Evolutionary conservation across 1,284 basidiomycete genomes (phyloP).

Genomic region (Thelephora terrestris): DNA sequence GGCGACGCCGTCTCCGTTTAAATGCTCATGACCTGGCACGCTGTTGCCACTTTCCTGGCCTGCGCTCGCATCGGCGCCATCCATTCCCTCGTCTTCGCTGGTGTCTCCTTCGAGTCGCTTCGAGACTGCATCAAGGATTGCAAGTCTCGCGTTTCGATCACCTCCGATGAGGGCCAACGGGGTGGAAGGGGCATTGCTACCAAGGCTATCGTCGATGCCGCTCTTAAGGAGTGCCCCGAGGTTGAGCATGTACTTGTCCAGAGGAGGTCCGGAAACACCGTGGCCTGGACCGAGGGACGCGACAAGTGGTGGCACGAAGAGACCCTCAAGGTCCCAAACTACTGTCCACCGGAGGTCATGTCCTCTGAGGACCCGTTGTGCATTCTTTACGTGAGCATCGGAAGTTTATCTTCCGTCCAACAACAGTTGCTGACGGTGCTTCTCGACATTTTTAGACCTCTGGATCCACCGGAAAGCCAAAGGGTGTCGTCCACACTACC

Average conservation of each 20-base stretch:
- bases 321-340: conserved; percentile 73
- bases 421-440: background rate
- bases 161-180: conserved; percentile 89
- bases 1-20: conserved; percentile 94
- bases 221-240: conserved; percentile 74
- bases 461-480: conserved; percentile 93
- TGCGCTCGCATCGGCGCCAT: conserved; percentile 96
- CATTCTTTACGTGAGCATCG: conserved; percentile 81
- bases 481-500: conserved; percentile 94
- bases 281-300: conserved; percentile 78
- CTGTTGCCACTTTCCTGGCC: conserved; percentile 91
- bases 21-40: conserved; percentile 86
- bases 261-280: conserved; percentile 76
- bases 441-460: conserved; percentile 54
- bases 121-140: conserved; percentile 92
- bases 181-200: conserved; percentile 95
- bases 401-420: background rate
- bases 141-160: conserved; percentile 84
- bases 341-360: conserved; percentile 86
- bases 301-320: conserved; percentile 99
- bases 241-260: conserved; percentile 93
- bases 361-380: conserved; percentile 90
- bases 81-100: conserved; percentile 98
- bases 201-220: conserved; percentile 92
- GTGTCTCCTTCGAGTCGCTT: conserved; percentile 95